Base-by-base conservation (phyloP, 805 yeast species). In the Lachancea nothofagi region DNA sequence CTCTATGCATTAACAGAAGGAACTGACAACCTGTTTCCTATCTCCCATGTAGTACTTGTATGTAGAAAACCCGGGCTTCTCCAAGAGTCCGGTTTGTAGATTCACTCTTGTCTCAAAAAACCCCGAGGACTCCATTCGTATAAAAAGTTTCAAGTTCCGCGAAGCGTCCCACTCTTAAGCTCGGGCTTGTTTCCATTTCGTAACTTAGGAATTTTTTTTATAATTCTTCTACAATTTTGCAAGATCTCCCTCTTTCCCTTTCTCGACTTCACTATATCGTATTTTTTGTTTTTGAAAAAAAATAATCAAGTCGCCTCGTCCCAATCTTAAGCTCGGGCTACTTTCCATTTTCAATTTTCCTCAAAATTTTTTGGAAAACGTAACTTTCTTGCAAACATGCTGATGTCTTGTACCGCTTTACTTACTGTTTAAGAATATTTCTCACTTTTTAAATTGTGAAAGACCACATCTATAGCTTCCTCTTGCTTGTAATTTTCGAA, bases 291-390 rank as follows among this genome's bases (percentile, higher is more conserved):
- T 18, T 29, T 18, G 12, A 9, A 20, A 32, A 32, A 32, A 32
- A 21, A 10, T 7, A 32, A 14, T 22, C 17, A 24, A n/a, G 21
- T 14, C 6, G 14, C 29, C 23, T 14, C 37, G 37, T 34, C 37
- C 37, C 37, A 34, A 34, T 25, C 37, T 34, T 34, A 34, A 34
- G 13, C 28, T 34, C 37, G 37, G 37, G 33, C 29, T 22, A 22
- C 10, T 22, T 22, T 10, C 9, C 7, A 7, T 7, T 22, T 22
- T 22, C 25, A 10, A 22, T 22, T 22, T 22, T 22, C 10, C 25
- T 22, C 9, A 7, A 22, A 22, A 22, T 10, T 22, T 22, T 7
- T 10, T 7, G 10, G 7, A 10, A 27, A 27, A 6, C 7, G 17
- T 23, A 23, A 7, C 25, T 23, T 23, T 10, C 7, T 7, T 23